Evolutionary conservation across 495 filamentous ascomycete genomes (phyloP).

Genomic region (Hypoxylon lienhwacheense): DNA sequence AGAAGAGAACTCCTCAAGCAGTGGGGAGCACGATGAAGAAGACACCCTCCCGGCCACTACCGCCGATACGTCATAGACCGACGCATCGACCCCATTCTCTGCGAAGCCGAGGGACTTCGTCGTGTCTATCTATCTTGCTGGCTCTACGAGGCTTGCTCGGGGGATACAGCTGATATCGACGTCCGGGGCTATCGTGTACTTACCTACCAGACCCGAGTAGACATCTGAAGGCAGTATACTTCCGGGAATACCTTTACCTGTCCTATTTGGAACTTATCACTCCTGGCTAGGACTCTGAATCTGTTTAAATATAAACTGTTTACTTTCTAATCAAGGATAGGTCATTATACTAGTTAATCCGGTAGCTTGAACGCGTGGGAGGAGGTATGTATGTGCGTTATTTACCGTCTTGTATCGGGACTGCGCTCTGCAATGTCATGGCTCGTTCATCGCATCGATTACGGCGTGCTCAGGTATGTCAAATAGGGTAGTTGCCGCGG

Average conservation of each 20-base stretch:
- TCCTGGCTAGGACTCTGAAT: too few relatives aligned
- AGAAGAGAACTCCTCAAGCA: too few relatives aligned
- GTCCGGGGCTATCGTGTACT: constrained; percentile 3
- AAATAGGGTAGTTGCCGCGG: background rate
- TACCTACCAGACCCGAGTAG: background rate
- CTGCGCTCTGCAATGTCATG: background rate
- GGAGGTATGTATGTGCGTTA: background rate
- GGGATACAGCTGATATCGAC: constrained; percentile 18
- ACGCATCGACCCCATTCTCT: constrained; percentile 26
- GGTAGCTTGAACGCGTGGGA: background rate
- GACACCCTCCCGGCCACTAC: too few relatives aligned
- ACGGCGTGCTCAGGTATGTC: constrained; percentile 7
- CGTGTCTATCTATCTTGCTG: constrained; percentile 26
- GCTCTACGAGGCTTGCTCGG: constrained; percentile 26
- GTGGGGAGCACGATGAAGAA: too few relatives aligned
- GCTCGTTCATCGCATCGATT: background rate
- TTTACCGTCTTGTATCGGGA: constrained; percentile 1
- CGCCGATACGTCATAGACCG: constrained; percentile 24
- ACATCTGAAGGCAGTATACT: background rate
- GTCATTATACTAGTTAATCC: background rate
- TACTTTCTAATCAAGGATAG: too few relatives aligned
- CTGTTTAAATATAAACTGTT: too few relatives aligned
- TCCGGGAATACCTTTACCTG: background rate
- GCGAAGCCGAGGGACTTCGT: constrained; percentile 32
- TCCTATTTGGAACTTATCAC: background rate